Evolutionary conservation across 257 asterid species (phyloP).

Genomic region (Ajuga chamaepitys): DNA sequence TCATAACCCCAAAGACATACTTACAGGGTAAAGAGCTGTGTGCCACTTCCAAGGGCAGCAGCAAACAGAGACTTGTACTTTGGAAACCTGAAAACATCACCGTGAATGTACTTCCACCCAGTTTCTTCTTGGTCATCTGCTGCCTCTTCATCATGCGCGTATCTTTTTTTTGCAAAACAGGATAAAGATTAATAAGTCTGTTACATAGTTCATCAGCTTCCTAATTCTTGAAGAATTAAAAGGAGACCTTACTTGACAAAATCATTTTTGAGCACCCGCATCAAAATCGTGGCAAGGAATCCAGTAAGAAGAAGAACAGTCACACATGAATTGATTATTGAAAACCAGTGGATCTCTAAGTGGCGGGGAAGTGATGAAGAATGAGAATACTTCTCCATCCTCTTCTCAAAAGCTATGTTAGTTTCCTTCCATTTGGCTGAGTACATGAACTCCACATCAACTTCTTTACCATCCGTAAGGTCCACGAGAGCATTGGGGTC

Average conservation of each 20-base stretch:
- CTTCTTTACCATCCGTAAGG: constrained; percentile 54
- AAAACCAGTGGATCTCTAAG: constrained; percentile 63
- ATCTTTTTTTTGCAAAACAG: constrained; percentile 34
- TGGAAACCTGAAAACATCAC: constrained; percentile 70
- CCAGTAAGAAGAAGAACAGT: constrained; percentile 55
- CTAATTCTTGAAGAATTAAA: not conserved
- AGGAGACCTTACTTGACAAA: constrained; percentile 45
- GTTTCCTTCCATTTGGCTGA: constrained; percentile 65
- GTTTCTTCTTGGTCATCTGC: constrained; percentile 70
- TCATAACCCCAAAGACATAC: constrained; percentile 7
- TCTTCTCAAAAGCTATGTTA: constrained; percentile 44
- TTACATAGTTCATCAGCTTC: not conserved
- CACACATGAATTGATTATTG: constrained; percentile 59
- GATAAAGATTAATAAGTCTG: no score
- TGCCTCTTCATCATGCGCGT: constrained; percentile 65
- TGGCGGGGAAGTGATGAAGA: constrained; percentile 49
- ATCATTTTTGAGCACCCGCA: constrained; percentile 62
- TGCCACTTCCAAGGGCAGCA: constrained; percentile 59
- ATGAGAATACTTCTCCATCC: constrained; percentile 32
- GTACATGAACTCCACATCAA: constrained; percentile 54
- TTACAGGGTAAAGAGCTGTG: constrained; percentile 58
- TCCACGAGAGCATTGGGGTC: constrained; percentile 61
- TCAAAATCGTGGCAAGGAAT: constrained; percentile 51
- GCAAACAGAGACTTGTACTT: constrained; percentile 52
- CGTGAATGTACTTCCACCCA: constrained; percentile 74